These are phyloP conservation scores for Arthroderma sp. DNA, from an alignment of 2,329 filamentous ascomycete genomes.

Conservation along the genomic window DNA sequence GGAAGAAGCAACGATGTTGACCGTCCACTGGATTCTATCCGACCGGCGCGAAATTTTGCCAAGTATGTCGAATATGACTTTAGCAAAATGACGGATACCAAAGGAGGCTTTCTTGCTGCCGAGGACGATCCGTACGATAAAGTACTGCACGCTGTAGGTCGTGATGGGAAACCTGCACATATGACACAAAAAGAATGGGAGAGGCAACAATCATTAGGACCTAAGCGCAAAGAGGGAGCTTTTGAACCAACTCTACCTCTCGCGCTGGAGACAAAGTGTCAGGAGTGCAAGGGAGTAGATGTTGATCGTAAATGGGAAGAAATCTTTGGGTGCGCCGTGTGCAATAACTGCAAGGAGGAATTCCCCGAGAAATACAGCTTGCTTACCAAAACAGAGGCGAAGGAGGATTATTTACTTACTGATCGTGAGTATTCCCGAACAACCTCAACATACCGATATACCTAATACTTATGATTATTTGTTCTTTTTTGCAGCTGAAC, in stretches of 20 bases:
- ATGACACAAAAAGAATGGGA: conserved; percentile 94
- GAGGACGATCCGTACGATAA: conserved; percentile 87
- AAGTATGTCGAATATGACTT: conserved; percentile 98
- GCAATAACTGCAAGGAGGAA: conserved; percentile 76
- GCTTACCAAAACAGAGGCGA: conserved; percentile 90
- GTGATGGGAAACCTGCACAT: conserved; percentile 59
- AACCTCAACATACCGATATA: neutral
- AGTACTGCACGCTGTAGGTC: conserved; percentile 47
- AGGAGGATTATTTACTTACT: conserved; percentile 87
- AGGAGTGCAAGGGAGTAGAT: conserved; percentile 70
- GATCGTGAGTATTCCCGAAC: conserved; percentile 49
- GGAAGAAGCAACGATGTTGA: conserved; percentile 34
- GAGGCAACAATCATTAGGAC: conserved; percentile 58
- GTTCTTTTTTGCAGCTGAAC: conserved; percentile 53
- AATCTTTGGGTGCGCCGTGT: conserved; percentile 62
- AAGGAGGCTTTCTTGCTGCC: conserved; percentile 82
- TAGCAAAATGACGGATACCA: conserved; percentile 94
- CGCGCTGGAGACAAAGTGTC: conserved; percentile 57
- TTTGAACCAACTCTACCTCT: conserved; percentile 70
- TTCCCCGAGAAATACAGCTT: conserved; percentile 85
- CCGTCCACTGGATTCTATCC: conserved; percentile 41
- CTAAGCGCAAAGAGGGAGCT: conserved; percentile 60
- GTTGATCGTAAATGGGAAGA: conserved; percentile 96
- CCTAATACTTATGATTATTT: neutral
- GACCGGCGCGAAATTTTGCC: conserved; percentile 73